These are phyloP conservation scores for Pyricularia sp. DNA, from an alignment of 2,329 filamentous ascomycete genomes.

Conservation along the genomic window DNA sequence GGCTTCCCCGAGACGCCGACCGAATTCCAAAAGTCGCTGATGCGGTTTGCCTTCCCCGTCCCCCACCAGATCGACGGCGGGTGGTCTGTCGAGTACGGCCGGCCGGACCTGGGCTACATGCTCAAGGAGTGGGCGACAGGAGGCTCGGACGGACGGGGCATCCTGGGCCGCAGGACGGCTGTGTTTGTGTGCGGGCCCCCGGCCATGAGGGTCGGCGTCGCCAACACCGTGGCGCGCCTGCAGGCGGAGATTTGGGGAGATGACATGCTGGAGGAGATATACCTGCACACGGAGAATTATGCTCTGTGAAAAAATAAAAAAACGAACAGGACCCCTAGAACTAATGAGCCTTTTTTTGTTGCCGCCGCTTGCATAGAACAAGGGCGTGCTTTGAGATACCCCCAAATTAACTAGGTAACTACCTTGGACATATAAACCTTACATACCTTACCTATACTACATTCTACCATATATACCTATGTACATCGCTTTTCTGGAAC, in stretches of 20 bases:
- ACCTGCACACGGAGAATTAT: conserved; percentile 92
- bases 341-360: not conserved
- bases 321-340: not conserved
- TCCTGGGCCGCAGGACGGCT: conserved; percentile 71
- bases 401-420: not conserved
- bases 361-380: not conserved
- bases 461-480: not conserved
- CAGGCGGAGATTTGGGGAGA: conserved; percentile 79
- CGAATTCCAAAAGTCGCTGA: conserved; percentile 79
- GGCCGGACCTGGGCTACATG: conserved; percentile 81
- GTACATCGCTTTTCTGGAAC: not conserved
- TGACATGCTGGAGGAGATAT: conserved; percentile 76
- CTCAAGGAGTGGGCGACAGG: conserved; percentile 71
- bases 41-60: conserved; percentile 79
- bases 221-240: conserved; percentile 72
- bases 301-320: conserved; percentile 48
- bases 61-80: conserved; percentile 62
- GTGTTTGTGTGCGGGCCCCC: conserved; percentile 91
- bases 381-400: not conserved
- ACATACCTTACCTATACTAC: not conserved
- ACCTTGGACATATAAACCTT: not conserved
- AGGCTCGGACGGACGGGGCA: conserved; percentile 54
- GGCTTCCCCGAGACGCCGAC: conserved; percentile 79
- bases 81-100: conserved; percentile 87
- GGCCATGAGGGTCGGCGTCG: conserved; percentile 78